Percentiles rank a stretch among this genome's conserved stretches.
These are phyloP conservation scores for Suillus alpinus DNA, from an alignment of 768 basidiomycete genomes.

Conservation along the genomic window DNA sequence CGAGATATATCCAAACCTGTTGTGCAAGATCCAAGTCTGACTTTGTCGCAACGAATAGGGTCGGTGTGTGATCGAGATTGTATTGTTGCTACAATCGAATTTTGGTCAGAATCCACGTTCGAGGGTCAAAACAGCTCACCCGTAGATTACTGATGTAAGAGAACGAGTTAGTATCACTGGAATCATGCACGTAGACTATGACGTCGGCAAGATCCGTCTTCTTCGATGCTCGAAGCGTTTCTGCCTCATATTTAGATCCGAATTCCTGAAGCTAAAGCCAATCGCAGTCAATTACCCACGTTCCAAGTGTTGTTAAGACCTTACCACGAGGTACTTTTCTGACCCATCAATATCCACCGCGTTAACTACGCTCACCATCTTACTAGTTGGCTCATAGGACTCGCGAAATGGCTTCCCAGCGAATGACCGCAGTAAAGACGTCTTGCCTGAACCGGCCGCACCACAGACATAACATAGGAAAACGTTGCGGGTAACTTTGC, in stretches of 20 bases:
- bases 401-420: conserved; percentile 76
- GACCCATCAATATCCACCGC: conserved; percentile 91
- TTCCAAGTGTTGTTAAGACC: conserved; percentile 23
- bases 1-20: conserved; percentile 53
- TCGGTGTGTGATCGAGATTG: conserved; percentile 90
- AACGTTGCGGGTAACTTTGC: conserved; percentile 86
- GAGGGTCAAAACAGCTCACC: conserved; percentile 43
- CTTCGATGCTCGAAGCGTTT: conserved; percentile 83
- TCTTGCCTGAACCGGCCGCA: conserved; percentile 95
- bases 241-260: conserved; percentile 92
- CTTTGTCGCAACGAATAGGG: conserved; percentile 97
- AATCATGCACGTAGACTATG: conserved; percentile 94
- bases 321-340: conserved; percentile 94
- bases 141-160: conserved; percentile 96
- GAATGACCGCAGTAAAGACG: conserved; percentile 80
- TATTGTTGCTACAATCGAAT: conserved; percentile 81
- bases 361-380: conserved; percentile 90
- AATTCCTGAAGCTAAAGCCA: conserved; percentile 88
- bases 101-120: conserved; percentile 14
- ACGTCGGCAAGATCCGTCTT: conserved; percentile 93
- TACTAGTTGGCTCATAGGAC: conserved; percentile 84
- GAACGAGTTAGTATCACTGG: conserved; percentile 98
- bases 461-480: conserved; percentile 94
- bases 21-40: conserved; percentile 95
- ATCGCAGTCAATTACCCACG: conserved; percentile 1